Evolutionary conservation across 2,329 filamentous ascomycete species (phyloP), one percentile per base, ranked within the genome.

Genomic region (Pseudogymnoascus sp.): DNA sequence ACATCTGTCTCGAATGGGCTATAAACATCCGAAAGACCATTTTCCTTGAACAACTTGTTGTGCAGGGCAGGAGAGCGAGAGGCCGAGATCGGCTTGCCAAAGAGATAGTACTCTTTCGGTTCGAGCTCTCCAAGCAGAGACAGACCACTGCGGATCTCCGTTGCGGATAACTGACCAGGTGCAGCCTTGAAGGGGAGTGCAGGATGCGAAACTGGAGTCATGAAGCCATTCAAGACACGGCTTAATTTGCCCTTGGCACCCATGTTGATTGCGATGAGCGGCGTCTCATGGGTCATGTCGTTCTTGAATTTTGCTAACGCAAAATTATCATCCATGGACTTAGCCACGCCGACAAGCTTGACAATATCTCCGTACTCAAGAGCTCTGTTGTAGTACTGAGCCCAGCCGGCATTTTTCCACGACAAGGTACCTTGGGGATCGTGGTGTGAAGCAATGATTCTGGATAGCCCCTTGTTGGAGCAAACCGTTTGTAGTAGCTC

Each of bases 211-310:
- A 99, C 95, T 0, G 95, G 95, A 0, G 95, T 97, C 79, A 99
- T 86, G 79, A 97, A 97, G 31, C 84, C 81, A 75, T 99, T 99
- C 64, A 96, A 79, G 50, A 99, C 88, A 35, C 95, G 87, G 71
- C 91, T 96, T 44, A 97, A 82, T 77, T 96, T 95, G 59, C 95
- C 95, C 26, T 84, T 80, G 59, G 85, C 80, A 31, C 93, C 93
- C 93, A 99, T 97, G 76, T 99, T 99, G 73, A 99, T 89, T 1
- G 90, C 91, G 69, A 99, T 97, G 63, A 99, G 78, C 0, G 93
- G 93, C n/a, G 86, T 86, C 62, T 88, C 81, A 72, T 96, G 89
- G 38, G 85, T 80, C 76, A 93, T 92, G 78, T 84, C 88, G 21
- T 81, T 77, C 78, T 90, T 93, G 83, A 99, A 99, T 59, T 84